Evolutionary conservation across 2,329 filamentous ascomycete genomes (phyloP).

Genomic region (Exophiala bonariae): DNA sequence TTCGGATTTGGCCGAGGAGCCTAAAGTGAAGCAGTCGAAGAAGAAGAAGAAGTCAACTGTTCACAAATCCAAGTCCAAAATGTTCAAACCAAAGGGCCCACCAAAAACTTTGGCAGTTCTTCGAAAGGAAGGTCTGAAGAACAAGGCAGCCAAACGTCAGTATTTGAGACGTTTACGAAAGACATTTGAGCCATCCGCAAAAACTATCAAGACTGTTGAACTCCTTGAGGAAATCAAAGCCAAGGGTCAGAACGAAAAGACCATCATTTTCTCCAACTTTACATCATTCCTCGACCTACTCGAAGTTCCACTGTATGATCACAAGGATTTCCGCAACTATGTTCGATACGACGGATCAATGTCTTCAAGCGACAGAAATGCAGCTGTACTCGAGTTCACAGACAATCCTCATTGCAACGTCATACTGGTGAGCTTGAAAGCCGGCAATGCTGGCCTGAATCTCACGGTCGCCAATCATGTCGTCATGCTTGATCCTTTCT

Average conservation of each 20-base stretch:
- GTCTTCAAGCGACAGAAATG: constrained; percentile 64
- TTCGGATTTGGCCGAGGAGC: constrained; percentile 24
- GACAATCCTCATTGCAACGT: constrained; percentile 61
- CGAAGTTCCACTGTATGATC: constrained; percentile 62
- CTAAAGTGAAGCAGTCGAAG: constrained; percentile 4
- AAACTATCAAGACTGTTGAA: constrained; percentile 69
- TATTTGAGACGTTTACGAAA: constrained; percentile 70
- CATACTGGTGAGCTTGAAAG: constrained; percentile 77
- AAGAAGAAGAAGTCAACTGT: constrained; percentile 1
- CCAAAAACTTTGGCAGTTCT: constrained; percentile 60
- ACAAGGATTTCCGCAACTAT: constrained; percentile 51
- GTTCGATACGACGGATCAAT: constrained; percentile 77
- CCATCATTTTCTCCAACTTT: constrained; percentile 80
- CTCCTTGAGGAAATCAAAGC: constrained; percentile 56
- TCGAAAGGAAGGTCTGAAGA: constrained; percentile 66
- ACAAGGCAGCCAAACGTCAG: constrained; percentile 62
- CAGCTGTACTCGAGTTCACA: constrained; percentile 67
- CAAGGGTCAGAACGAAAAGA: constrained; percentile 65
- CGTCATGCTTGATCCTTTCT: constrained; percentile 89
- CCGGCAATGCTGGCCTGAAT: constrained; percentile 84
- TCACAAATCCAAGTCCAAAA: constrained; percentile 29
- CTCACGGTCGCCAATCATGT: constrained; percentile 79
- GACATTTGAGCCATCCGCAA: constrained; percentile 72
- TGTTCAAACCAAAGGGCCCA: constrained; percentile 44
- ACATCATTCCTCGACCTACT: constrained; percentile 76